Evolutionary conservation across 1,284 basidiomycete genomes (phyloP), one percentile per base, ranked within the genome.

Genomic region (Ceraceosorus guamensis): DNA sequence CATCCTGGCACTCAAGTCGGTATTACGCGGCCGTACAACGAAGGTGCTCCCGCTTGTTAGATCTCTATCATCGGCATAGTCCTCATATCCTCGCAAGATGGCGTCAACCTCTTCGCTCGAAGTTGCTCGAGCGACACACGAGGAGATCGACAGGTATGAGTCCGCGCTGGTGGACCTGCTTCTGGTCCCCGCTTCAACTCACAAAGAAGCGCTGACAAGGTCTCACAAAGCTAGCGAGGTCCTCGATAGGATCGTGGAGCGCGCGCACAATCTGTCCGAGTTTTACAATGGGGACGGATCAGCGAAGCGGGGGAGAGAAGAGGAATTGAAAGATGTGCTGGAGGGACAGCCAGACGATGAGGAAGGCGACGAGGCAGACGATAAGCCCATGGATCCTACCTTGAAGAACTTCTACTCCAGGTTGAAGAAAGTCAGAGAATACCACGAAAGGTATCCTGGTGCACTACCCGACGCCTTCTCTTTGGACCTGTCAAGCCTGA

Each of bases 381-480:
- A 95, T 76, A 81, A 96, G 50, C 31, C 31, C 7, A 52, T 56
- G 32, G 62, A 62, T 35, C 67, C 67, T 32, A 49, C 61, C 7
- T 63, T 74, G 7, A 52, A 49, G 44, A 68, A 72, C 48, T 99
- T 98, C 81, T 98, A 99, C 80, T 80, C 84, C 72, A 86, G 93
- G 76, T 85, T 98, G 79, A 86, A 84, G 73, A 89, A 87, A 82
- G 85, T 98, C 77, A 89, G 91, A 80, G 91, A 93, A 73, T 91
- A 96, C 82, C 87, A 97, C 82, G 83, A 83, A 77, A 91, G 89
- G 81, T 95, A 97, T 82, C 91, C 90, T 78, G 85, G 75, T 84
- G 85, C 65, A 85, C 89, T 78, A 5, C 65, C 60, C 0, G 67
- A 69, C 24, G 62, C 64, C 43, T 66, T 74, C 50, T 48, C 59